Evolutionary conservation across 768 basidiomycete species (phyloP).

Genomic region (Pleurotus sapidus): DNA sequence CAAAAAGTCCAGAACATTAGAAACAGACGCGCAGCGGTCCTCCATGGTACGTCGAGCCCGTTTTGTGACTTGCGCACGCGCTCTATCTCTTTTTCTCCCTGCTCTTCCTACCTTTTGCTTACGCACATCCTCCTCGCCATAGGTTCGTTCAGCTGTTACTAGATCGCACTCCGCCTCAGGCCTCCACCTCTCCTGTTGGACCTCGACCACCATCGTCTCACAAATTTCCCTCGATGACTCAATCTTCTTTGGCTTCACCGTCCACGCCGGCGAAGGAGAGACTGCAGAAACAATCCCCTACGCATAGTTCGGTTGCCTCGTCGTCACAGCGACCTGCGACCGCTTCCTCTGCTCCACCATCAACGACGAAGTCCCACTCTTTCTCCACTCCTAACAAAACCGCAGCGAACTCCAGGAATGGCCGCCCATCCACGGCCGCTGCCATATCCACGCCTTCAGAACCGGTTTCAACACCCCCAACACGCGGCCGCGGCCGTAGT

Average conservation of each 20-base stretch:
- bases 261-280: not conserved
- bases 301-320: not conserved
- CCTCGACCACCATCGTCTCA: constrained; percentile 4
- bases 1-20: too few relatives aligned
- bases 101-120: too few relatives aligned
- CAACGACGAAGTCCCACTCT: not conserved
- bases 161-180: constrained; percentile 2
- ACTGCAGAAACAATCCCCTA: not conserved
- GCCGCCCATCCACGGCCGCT: not conserved
- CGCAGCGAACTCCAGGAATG: not conserved
- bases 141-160: constrained; percentile 4
- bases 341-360: not conserved
- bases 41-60: too few relatives aligned
- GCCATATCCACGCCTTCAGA: not conserved
- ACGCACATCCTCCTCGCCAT: not conserved
- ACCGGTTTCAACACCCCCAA: not conserved
- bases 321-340: constrained; percentile 1
- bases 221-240: not conserved
- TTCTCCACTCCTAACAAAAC: not conserved
- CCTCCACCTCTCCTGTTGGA: not conserved
- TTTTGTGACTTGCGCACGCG: too few relatives aligned
- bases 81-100: too few relatives aligned
- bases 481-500: not conserved
- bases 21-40: too few relatives aligned
- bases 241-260: not conserved